These are phyloP conservation scores for Otatea glauca DNA, from an alignment of 176 grass and related monocot species.

Conservation along the genomic window DNA sequence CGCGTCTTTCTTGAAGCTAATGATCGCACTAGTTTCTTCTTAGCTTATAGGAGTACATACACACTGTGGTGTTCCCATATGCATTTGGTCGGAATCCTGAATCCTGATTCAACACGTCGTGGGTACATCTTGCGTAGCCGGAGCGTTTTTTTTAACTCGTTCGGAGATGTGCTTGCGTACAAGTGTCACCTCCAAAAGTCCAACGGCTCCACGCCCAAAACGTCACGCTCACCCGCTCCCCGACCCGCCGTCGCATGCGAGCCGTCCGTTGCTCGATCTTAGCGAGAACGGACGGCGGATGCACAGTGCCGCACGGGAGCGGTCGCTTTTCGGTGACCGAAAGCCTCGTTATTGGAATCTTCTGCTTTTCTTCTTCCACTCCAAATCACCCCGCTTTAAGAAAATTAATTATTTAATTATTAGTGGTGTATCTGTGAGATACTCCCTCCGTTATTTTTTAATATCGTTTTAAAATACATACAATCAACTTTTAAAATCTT, in stretches of 20 bases:
- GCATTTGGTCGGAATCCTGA: too few relatives aligned
- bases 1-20: too few relatives aligned
- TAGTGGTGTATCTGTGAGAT: too few relatives aligned
- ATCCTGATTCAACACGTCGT: not conserved
- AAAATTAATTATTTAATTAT: too few relatives aligned
- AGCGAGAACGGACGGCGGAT: slow-evolving; percentile 31
- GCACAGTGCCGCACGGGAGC: not conserved
- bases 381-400: not conserved
- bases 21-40: too few relatives aligned
- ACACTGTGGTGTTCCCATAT: too few relatives aligned
- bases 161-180: slow-evolving; percentile 10
- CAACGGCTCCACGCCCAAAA: slow-evolving; percentile 6
- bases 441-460: too few relatives aligned
- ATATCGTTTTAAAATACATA: too few relatives aligned
- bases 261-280: not conserved
- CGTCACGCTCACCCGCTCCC: not conserved
- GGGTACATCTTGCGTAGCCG: not conserved
- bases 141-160: not conserved
- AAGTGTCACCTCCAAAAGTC: slow-evolving; percentile 11
- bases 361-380: not conserved
- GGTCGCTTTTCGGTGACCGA: not conserved
- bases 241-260: not conserved
- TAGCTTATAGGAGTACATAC: too few relatives aligned
- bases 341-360: slow-evolving; percentile 34
- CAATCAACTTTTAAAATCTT: too few relatives aligned